phyloP scores from a whole-genome alignment of 306 rosid species.

The Casuarina glauca region DNA sequence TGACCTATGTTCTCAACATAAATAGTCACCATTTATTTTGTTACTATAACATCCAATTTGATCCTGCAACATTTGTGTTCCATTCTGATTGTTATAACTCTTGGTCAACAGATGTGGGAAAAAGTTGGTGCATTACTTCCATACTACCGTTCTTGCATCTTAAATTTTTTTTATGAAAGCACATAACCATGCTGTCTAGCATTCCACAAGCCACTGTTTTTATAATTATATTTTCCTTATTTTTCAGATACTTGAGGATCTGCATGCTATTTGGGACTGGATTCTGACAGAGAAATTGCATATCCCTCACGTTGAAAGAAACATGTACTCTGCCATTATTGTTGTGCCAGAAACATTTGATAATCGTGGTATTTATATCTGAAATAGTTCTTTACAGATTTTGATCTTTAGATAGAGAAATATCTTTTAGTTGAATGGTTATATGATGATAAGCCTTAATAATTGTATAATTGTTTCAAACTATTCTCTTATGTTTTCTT shows the following conservation, averaged over 20 bases:
- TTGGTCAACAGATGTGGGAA: not conserved
- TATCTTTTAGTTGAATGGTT: not conserved
- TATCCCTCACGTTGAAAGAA: conserved; percentile 73
- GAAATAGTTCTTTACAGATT: conserved; percentile 5
- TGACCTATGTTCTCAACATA: not conserved
- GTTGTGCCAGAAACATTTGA: conserved; percentile 93
- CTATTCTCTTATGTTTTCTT: not conserved
- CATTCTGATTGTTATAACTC: not conserved
- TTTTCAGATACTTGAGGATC: conserved; percentile 77
- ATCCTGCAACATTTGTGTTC: not conserved
- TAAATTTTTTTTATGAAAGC: not conserved
- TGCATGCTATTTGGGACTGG: conserved; percentile 91
- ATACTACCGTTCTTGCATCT: not conserved
- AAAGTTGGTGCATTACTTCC: not conserved
- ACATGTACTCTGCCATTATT: conserved; percentile 76
- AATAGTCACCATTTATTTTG: not conserved
- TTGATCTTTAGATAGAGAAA: not conserved
- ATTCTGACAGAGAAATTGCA: conserved; percentile 77
- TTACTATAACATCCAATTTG: not conserved
- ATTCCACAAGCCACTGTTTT: not conserved
- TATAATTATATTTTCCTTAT: conserved; percentile 30
- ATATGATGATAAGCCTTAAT: not conserved
- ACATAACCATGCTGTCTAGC: not conserved
- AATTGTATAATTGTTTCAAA: not conserved
- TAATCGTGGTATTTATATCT: conserved; percentile 63